Conservation (phyloP, 2,329 filamentous ascomycete genomes). For the Alternaria viburni region DNA sequence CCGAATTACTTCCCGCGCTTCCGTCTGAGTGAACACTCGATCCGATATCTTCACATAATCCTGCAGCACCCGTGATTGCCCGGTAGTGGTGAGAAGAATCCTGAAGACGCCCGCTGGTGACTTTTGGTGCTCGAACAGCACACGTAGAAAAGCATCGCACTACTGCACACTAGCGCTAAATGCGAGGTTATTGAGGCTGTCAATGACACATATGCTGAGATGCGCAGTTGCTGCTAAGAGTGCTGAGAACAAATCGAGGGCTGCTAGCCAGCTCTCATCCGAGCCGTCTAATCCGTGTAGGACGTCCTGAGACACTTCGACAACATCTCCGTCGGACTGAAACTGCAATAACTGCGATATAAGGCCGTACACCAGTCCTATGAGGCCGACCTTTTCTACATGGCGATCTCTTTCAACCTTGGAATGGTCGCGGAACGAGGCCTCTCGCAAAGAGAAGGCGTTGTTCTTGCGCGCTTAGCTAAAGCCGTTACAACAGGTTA, state of each 20-base stretch:
- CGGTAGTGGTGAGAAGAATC: slow-evolving; percentile 7
- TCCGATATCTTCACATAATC: neutral
- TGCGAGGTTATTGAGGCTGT: neutral
- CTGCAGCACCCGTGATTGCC: slow-evolving; percentile 3
- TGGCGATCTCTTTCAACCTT: too few species aligned
- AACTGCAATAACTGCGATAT: too few species aligned
- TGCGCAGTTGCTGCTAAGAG: neutral
- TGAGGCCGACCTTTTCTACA: too few species aligned
- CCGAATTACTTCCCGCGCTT: neutral
- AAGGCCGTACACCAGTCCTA: too few species aligned
- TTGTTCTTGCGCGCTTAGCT: too few species aligned
- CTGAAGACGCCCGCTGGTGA: neutral
- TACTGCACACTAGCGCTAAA: neutral
- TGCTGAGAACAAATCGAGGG: neutral
- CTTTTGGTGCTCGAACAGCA: neutral
- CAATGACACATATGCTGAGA: neutral
- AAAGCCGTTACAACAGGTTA: too few species aligned
- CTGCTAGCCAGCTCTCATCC: neutral
- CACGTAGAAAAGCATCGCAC: neutral
- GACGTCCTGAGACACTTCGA: too few species aligned
- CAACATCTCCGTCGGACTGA: fast-evolving
- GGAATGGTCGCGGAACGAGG: too few species aligned
- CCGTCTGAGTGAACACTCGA: neutral
- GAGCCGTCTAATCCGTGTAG: neutral
- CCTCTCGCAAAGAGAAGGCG: too few species aligned